These are phyloP conservation scores for Solanum virginianum DNA, from an alignment of 257 asterid species.

Conservation along the genomic window DNA sequence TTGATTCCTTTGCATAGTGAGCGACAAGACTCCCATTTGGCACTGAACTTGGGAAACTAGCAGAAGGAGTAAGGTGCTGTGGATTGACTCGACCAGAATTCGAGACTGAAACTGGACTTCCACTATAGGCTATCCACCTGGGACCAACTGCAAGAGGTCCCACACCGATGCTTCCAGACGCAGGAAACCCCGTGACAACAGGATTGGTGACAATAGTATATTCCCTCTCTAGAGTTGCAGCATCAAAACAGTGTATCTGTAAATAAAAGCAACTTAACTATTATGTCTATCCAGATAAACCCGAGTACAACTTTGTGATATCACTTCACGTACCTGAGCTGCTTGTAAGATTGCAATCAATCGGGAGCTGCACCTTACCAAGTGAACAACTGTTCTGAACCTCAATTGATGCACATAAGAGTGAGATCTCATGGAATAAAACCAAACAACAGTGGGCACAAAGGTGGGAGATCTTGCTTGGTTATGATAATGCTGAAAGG, in stretches of 20 bases:
- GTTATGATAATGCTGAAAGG: conserved; percentile 31
- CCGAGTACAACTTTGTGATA: background rate
- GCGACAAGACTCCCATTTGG: conserved; percentile 84
- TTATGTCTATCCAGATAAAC: background rate
- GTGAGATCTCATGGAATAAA: conserved; percentile 72
- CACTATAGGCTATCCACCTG: conserved; percentile 94
- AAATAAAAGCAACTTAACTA: background rate
- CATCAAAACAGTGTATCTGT: conserved; percentile 77
- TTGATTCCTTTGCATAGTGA: conserved; percentile 90
- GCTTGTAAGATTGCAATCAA: conserved; percentile 72
- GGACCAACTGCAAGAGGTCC: conserved; percentile 97
- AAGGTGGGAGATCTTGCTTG: conserved; percentile 14
- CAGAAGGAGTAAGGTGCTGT: conserved; percentile 53
- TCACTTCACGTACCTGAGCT: conserved; percentile 48
- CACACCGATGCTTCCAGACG: conserved; percentile 47
- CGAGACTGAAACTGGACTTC: conserved; percentile 54
- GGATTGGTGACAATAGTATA: conserved; percentile 77
- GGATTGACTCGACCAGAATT: conserved; percentile 66
- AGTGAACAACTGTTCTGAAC: conserved; percentile 74
- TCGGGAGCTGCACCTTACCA: conserved; percentile 78
- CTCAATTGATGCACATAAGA: conserved; percentile 68
- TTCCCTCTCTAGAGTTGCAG: conserved; percentile 66
- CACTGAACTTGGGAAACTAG: conserved; percentile 41
- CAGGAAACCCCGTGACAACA: conserved; percentile 39
- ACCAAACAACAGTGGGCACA: conserved; percentile 80